phyloP scores from a whole-genome alignment of 2,329 filamentous ascomycete genomes.

The Xylariaceae sp. region DNA sequence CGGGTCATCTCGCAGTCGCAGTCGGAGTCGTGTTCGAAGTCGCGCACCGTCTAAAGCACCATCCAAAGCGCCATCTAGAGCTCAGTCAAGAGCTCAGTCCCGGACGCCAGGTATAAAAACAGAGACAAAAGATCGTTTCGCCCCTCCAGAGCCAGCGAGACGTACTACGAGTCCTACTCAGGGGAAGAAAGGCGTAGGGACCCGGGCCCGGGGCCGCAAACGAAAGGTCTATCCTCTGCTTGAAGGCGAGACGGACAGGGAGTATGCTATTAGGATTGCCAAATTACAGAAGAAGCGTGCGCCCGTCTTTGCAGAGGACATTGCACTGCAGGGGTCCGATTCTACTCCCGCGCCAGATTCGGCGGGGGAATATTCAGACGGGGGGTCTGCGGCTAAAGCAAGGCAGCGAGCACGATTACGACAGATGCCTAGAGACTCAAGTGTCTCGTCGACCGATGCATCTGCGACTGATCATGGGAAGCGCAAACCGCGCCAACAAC shows the following conservation, averaged over 20 bases:
- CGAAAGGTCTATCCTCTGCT: slow-evolving; percentile 38
- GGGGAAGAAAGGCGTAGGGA: slow-evolving; percentile 30
- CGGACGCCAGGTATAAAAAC: not conserved
- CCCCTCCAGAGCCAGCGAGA: not conserved
- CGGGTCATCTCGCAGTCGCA: slow-evolving; percentile 3
- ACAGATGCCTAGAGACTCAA: not conserved
- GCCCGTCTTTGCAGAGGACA: slow-evolving; percentile 25
- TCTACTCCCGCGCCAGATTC: slow-evolving; percentile 11
- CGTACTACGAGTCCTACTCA: not conserved
- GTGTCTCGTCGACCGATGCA: slow-evolving; percentile 3
- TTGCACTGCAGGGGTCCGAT: slow-evolving; percentile 10
- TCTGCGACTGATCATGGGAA: slow-evolving; percentile 10
- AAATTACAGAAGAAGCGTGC: slow-evolving; percentile 36
- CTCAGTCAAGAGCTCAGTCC: not conserved
- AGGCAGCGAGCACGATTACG: not conserved
- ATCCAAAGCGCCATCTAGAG: too few relatives aligned
- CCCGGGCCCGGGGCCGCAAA: slow-evolving; percentile 29
- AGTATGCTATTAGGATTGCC: slow-evolving; percentile 49
- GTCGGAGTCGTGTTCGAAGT: slow-evolving; percentile 5
- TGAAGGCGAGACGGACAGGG: slow-evolving; percentile 45
- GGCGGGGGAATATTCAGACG: slow-evolving; percentile 9
- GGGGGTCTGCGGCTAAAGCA: slow-evolving; percentile 9
- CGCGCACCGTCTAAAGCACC: slow-evolving; percentile 4
- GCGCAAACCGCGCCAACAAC: slow-evolving; percentile 4
- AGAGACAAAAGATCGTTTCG: not conserved